Percentiles rank a stretch among this genome's conserved stretches.
Conservation (phyloP, 306 rosid genomes). For the Pyrus pyrifolia region DNA sequence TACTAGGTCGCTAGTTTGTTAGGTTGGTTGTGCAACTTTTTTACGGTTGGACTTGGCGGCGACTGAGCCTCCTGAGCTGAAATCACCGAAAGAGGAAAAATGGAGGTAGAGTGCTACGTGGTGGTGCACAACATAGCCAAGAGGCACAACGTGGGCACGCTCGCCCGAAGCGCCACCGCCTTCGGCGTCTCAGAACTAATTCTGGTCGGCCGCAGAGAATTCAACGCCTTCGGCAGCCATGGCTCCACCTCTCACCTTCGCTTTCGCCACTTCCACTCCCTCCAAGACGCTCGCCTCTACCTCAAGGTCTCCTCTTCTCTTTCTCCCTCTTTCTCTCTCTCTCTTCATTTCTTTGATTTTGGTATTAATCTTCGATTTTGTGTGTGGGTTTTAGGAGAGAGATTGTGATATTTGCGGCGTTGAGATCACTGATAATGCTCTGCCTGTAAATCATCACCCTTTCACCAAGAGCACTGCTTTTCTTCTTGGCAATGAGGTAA, state of each 20-base stretch:
- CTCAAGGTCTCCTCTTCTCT: slow-evolving; percentile 41
- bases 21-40: no score
- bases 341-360: neutral
- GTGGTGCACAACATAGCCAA: slow-evolving; percentile 92
- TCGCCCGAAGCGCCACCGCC: slow-evolving; percentile 88
- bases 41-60: neutral
- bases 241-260: slow-evolving; percentile 80
- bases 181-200: slow-evolving; percentile 79
- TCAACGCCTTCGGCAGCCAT: slow-evolving; percentile 85
- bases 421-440: slow-evolving; percentile 70
- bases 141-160: slow-evolving; percentile 80
- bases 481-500: slow-evolving; percentile 87
- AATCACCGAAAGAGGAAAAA: neutral
- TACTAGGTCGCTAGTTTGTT: neutral
- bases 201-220: slow-evolving; percentile 83
- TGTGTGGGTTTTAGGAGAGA: slow-evolving; percentile 35
- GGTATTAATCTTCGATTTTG: neutral
- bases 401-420: slow-evolving; percentile 90
- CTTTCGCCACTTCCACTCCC: slow-evolving; percentile 88
- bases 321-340: neutral
- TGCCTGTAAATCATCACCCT: slow-evolving; percentile 76
- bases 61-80: neutral
- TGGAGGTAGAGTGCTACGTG: slow-evolving; percentile 64
- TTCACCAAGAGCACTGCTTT: slow-evolving; percentile 78
- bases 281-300: slow-evolving; percentile 55